These are phyloP conservation scores for Alnus rubra DNA, from an alignment of 306 rosid species.

Conservation along the genomic window DNA sequence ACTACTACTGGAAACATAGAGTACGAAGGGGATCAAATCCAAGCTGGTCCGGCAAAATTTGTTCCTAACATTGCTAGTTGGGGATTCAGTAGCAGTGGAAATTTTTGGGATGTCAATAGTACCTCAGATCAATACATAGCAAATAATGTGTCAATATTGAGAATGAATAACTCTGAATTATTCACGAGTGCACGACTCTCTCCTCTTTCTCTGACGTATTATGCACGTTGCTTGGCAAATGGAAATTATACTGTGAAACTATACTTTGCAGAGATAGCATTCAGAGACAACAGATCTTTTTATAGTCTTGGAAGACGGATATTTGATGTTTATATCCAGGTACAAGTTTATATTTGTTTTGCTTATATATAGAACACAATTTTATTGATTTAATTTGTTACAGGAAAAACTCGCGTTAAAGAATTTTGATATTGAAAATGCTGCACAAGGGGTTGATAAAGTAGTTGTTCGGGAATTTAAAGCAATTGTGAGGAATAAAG, in stretches of 20 bases:
- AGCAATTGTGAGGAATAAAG: slow-evolving; percentile 33
- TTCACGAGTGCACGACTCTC: slow-evolving; percentile 51
- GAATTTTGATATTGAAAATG: slow-evolving; percentile 46
- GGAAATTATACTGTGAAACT: slow-evolving; percentile 60
- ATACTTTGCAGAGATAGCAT: slow-evolving; percentile 57
- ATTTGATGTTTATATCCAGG: slow-evolving; percentile 69
- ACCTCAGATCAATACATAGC: too few relatives aligned
- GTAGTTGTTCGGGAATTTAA: slow-evolving; percentile 29
- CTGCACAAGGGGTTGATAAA: slow-evolving; percentile 40
- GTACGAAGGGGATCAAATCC: too few relatives aligned
- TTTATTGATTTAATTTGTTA: slow-evolving; percentile 16
- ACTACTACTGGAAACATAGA: too few relatives aligned
- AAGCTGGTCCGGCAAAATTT: too few relatives aligned
- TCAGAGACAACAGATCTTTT: slow-evolving; percentile 50
- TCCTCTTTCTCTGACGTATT: slow-evolving; percentile 58
- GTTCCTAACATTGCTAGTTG: too few relatives aligned
- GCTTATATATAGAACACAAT: slow-evolving; percentile 1
- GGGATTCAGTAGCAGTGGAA: too few relatives aligned
- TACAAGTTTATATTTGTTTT: slow-evolving; percentile 22
- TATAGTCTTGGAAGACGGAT: slow-evolving; percentile 57
- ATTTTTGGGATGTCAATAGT: too few relatives aligned
- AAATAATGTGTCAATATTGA: slow-evolving; percentile 19
- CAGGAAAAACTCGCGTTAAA: slow-evolving; percentile 46
- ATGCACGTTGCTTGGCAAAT: slow-evolving; percentile 59
- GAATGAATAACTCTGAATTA: slow-evolving; percentile 34